A percentile compares a stretch with the other conserved stretches of the same genome.
Conservation (phyloP, 176 grass and related monocot genomes). For the Echinochloa phyllopogon region DNA sequence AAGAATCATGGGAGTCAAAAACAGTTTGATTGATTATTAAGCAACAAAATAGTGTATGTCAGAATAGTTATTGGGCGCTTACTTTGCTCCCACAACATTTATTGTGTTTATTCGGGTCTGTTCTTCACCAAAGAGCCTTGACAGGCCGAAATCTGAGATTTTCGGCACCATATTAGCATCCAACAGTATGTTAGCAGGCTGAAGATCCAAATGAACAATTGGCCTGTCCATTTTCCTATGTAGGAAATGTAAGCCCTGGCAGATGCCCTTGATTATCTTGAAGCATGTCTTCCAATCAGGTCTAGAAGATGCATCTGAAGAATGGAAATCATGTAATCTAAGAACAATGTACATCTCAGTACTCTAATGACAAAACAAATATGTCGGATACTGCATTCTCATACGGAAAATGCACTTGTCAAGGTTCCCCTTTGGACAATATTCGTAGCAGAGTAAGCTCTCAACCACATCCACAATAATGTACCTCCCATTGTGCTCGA, state of each 20-base stretch:
- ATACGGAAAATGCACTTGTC: background rate
- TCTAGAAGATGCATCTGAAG: background rate
- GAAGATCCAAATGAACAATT: slow-evolving; percentile 23
- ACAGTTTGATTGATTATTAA: background rate
- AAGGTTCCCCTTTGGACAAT: background rate
- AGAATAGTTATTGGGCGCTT: background rate
- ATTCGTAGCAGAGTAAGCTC: slow-evolving; percentile 10
- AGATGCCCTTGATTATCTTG: slow-evolving; percentile 8
- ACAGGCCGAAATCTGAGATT: slow-evolving; percentile 17
- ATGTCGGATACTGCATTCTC: background rate
- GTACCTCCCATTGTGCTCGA: background rate
- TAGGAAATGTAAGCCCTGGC: slow-evolving; percentile 13
- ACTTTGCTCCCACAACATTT: slow-evolving; percentile 27
- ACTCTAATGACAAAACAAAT: background rate
- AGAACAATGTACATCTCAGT: background rate
- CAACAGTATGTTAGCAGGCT: slow-evolving; percentile 25
- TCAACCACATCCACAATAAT: background rate
- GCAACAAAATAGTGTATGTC: background rate
- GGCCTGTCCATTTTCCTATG: background rate
- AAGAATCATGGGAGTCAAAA: background rate
- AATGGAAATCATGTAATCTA: background rate
- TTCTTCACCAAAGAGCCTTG: slow-evolving; percentile 15
- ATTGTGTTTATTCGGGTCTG: slow-evolving; percentile 18
- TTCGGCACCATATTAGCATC: slow-evolving; percentile 23
- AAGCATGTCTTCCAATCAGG: background rate